These are phyloP conservation scores for Penicillium canescens DNA, from an alignment of 495 filamentous ascomycete genomes.

Conservation along the genomic window DNA sequence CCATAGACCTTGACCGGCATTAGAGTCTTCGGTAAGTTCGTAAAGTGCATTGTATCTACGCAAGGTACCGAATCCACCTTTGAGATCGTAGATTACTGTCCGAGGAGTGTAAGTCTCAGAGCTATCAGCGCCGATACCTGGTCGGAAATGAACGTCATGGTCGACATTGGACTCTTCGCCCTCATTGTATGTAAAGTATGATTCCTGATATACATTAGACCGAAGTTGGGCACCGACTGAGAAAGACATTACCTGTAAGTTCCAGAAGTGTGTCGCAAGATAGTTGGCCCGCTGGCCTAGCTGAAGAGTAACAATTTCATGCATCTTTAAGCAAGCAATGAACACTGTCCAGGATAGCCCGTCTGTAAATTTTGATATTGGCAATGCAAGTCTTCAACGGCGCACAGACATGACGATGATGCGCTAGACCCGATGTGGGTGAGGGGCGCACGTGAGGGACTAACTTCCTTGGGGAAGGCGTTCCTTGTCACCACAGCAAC, in stretches of 20 bases:
- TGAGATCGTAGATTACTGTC: conserved; percentile 92
- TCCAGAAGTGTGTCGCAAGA: conserved; percentile 98
- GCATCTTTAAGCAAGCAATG: conserved; percentile 57
- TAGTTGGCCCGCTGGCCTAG: conserved; percentile 93
- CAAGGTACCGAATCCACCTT: conserved; percentile 86
- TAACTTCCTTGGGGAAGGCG: conserved; percentile 9
- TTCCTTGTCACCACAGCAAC: conserved; percentile 37
- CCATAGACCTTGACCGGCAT: conserved; percentile 58
- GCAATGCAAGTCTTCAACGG: conserved; percentile 3
- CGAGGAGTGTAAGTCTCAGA: conserved; percentile 90
- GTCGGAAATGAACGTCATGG: conserved; percentile 89
- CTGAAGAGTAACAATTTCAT: conserved; percentile 94
- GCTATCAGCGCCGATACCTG: conserved; percentile 75
- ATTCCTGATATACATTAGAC: conserved; percentile 59
- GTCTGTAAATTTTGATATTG: conserved; percentile 7
- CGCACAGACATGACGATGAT: conserved; percentile 18
- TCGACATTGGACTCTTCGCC: conserved; percentile 71
- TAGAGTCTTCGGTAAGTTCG: conserved; percentile 59
- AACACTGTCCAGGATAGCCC: not conserved
- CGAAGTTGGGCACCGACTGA: not conserved
- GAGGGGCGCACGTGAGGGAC: conserved; percentile 15
- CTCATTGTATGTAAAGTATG: conserved; percentile 89
- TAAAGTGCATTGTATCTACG: conserved; percentile 88
- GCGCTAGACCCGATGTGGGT: conserved; percentile 17
- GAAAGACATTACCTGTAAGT: conserved; percentile 65